Base-by-base conservation (phyloP, 495 filamentous ascomycete genomes). In the Lepidopterella palustris region DNA sequence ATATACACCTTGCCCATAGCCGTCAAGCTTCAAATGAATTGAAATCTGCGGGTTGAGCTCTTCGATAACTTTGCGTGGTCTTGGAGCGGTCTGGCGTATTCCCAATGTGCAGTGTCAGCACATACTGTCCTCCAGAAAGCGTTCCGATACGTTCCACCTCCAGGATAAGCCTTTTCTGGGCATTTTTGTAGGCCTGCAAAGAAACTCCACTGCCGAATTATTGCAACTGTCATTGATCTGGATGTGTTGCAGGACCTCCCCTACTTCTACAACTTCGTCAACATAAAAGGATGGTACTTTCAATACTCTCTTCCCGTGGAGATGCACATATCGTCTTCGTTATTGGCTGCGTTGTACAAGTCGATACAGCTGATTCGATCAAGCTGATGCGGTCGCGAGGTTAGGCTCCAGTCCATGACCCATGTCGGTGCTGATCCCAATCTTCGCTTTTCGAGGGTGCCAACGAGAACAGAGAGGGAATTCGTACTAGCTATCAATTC, bases 111-210 rank as follows among this genome's bases (percentile, higher is more conserved):
- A n/a, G 55, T 39, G 40, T 68, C 59, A 24, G 58, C 64, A 9
- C 63, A 53, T 2, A 68, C 32, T 18, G 63, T 66, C 25, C 63
- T 45, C 66, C 66, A 66, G 49, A 68, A 68, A 2, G 63, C 63
- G 25, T 49, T 13, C 18, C 56, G 4, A 20, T 58, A 32, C 6
- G 49, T 59, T 15, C 60, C 57, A 23, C 60, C 57, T 13, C 54
- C 53, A 11, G 61, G 50, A 21, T 59, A 59, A n/a, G 3, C 13
- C 31, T 40, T 21, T 26, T 52, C 45, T 40, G 35, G 9, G n/a
- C n/a, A n/a, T 35, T 51, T 10, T 4, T 45, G 20, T 40, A 3
- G 11, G 3, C 15, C 42, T 59, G 47, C 45, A 28, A 31, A 20
- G 20, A 45, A 21, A 25, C 50, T 25, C 57, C 48, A 67, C 53